phyloP scores from a whole-genome alignment of 495 filamentous ascomycete genomes.

The Hypoxylon intermedium region DNA sequence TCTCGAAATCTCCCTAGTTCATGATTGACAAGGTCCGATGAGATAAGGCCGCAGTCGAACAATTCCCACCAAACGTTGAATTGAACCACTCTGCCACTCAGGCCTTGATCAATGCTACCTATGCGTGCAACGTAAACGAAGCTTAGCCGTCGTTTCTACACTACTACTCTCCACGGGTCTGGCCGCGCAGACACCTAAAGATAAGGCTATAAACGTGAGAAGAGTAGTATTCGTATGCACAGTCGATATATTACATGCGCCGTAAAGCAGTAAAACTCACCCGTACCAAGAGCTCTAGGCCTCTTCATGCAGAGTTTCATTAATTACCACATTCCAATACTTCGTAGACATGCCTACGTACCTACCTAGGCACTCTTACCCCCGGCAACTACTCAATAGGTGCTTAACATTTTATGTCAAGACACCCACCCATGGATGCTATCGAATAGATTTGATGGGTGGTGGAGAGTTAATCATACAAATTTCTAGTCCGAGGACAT shows the following conservation, averaged over 20 bases:
- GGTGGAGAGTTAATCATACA: background rate
- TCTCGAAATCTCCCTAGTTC: too few species aligned
- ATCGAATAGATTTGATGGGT: background rate
- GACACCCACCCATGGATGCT: background rate
- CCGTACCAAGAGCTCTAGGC: background rate
- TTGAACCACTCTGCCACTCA: constrained; percentile 27
- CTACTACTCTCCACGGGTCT: constrained; percentile 1
- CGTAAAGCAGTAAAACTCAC: background rate
- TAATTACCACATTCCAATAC: background rate
- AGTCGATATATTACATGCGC: background rate
- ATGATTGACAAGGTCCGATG: too few species aligned
- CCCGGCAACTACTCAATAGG: too few species aligned
- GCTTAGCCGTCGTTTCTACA: constrained; percentile 22
- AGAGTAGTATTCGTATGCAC: too few species aligned
- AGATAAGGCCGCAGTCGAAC: too few species aligned
- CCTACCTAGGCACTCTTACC: background rate
- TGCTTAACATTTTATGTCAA: background rate
- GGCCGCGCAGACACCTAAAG: constrained; percentile 4
- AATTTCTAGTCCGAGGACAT: too few species aligned
- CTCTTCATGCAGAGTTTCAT: background rate
- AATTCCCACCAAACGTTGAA: constrained; percentile 16
- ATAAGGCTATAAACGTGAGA: constrained; percentile 23
- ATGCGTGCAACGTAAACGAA: constrained; percentile 17
- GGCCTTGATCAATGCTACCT: constrained; percentile 2
- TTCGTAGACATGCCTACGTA: background rate